Conservation (phyloP, 1,284 basidiomycete genomes). For the Moesziomyces antarcticus region DNA sequence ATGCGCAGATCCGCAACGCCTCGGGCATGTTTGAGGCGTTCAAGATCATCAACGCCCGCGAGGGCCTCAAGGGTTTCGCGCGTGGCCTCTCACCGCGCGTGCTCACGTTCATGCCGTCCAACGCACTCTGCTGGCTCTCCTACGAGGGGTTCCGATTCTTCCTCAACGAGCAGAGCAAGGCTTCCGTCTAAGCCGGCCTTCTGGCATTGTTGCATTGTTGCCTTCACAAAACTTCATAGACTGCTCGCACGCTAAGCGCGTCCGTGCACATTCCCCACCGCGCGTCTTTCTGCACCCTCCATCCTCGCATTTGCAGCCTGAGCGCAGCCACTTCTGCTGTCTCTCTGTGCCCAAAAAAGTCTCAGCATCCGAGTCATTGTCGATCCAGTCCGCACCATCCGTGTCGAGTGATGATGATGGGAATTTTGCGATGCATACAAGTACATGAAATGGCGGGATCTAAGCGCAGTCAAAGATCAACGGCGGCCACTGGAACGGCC, state of each 20-base stretch:
- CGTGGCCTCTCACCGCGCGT: slow-evolving; percentile 91
- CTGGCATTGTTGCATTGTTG: too few relatives aligned
- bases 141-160: slow-evolving; percentile 67
- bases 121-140: slow-evolving; percentile 91
- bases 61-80: slow-evolving; percentile 85
- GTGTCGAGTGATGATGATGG: background rate
- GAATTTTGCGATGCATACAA: slow-evolving; percentile 5
- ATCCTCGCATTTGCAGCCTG: background rate
- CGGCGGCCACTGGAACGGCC: slow-evolving; percentile 31
- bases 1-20: slow-evolving; percentile 84
- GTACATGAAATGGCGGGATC: slow-evolving; percentile 9
- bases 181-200: slow-evolving; percentile 17
- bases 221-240: background rate
- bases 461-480: slow-evolving; percentile 1
- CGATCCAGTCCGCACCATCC: background rate
- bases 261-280: background rate
- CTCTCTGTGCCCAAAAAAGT: background rate
- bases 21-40: slow-evolving; percentile 89
- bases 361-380: background rate
- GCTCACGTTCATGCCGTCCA: slow-evolving; percentile 95
- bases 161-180: slow-evolving; percentile 54
- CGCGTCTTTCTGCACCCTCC: background rate
- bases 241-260: background rate
- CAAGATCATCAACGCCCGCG: slow-evolving; percentile 84
- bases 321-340: background rate